Percentiles rank a stretch among this genome's conserved stretches.
Evolutionary conservation across 1,284 basidiomycete genomes (phyloP).

Genomic region (Puccinia coronata): DNA sequence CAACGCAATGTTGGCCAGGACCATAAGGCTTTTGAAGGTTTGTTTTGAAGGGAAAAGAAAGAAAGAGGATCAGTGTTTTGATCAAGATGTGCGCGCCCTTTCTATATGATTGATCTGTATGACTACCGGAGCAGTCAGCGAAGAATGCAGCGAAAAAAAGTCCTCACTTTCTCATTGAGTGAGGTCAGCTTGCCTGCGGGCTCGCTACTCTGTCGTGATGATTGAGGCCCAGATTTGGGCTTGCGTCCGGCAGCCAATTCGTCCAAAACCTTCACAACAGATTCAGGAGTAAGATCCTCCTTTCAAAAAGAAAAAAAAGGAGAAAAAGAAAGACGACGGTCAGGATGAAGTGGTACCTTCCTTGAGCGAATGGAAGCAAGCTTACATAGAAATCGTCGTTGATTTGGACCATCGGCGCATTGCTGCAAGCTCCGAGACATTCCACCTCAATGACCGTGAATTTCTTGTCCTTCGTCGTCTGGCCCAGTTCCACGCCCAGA

Average conservation of each 20-base stretch:
- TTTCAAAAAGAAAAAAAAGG: constrained; percentile 56
- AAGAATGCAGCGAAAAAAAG: neutral
- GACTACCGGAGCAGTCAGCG: too few species aligned
- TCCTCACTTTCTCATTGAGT: constrained; percentile 73
- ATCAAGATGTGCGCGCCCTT: too few species aligned
- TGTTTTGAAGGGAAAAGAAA: constrained; percentile 3
- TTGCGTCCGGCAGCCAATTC: constrained; percentile 81
- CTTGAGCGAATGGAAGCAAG: constrained; percentile 51
- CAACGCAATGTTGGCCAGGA: constrained; percentile 81
- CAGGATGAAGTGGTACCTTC: neutral
- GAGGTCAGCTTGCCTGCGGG: constrained; percentile 85
- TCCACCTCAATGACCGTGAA: constrained; percentile 98
- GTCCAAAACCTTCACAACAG: constrained; percentile 83
- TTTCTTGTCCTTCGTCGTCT: constrained; percentile 90
- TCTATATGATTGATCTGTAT: too few species aligned
- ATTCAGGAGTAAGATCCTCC: constrained; percentile 95
- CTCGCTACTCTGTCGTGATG: constrained; percentile 79
- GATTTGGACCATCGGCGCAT: constrained; percentile 98
- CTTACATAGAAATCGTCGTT: constrained; percentile 93
- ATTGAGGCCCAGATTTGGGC: constrained; percentile 89
- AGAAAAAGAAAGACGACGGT: neutral
- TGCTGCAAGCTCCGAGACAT: constrained; percentile 96
- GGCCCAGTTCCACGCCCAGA: constrained; percentile 75
- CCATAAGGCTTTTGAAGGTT: constrained; percentile 74
- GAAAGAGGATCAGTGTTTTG: constrained; percentile 7